Conservation (phyloP, 2,329 filamentous ascomycete species). For the Trichoderma gracile region DNA sequence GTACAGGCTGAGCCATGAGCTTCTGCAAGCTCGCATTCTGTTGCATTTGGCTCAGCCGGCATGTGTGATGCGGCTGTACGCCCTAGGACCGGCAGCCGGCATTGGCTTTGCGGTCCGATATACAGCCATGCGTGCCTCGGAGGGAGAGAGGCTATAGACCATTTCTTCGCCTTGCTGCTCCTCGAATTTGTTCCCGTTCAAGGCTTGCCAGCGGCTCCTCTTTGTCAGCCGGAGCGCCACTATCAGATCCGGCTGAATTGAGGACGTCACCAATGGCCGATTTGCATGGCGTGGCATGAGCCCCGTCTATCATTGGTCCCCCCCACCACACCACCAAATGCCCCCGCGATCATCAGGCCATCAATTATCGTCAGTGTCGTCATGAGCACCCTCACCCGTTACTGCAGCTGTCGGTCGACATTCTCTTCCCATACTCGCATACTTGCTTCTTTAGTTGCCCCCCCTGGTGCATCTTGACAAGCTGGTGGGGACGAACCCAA, state of each 20-base stretch:
- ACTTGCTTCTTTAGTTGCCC: background rate
- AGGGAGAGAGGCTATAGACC: background rate
- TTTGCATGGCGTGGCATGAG: conserved; percentile 25
- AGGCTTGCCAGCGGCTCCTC: background rate
- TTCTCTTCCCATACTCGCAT: conserved; percentile 3
- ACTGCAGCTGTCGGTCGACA: conserved; percentile 16
- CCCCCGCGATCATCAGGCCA: conserved; percentile 37
- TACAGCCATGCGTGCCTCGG: background rate
- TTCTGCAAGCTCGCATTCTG: background rate
- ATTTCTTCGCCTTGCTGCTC: background rate
- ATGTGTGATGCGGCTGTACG: background rate
- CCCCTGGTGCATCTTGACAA: background rate
- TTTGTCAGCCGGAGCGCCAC: conserved; percentile 12
- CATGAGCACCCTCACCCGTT: conserved; percentile 30
- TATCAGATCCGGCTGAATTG: conserved; percentile 7
- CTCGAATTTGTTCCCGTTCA: background rate
- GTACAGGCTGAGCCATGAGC: conserved; percentile 5
- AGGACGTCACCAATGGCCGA: conserved; percentile 6
- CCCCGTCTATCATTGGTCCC: conserved; percentile 19
- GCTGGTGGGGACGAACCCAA: no score
- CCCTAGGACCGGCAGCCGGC: background rate
- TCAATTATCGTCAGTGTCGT: conserved; percentile 31
- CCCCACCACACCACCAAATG: conserved; percentile 27
- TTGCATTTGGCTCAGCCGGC: background rate
- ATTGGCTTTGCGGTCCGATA: background rate